Conservation (phyloP, 2,329 filamentous ascomycete genomes). For the Colletotrichum liriopes region DNA sequence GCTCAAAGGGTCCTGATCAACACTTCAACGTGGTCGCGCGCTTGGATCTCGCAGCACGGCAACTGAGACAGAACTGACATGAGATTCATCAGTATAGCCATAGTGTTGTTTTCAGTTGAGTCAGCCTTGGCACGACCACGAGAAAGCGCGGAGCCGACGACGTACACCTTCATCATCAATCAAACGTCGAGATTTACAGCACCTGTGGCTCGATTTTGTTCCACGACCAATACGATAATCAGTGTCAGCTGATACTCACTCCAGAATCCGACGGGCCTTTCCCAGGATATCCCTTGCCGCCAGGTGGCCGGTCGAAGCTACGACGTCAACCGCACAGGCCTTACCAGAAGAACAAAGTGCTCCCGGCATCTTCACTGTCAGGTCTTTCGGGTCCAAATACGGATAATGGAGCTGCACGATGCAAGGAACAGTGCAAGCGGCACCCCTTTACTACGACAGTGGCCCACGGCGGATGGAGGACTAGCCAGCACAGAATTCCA, state of each 20-base stretch:
- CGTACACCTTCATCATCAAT: background rate
- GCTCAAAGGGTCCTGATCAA: constrained; percentile 6
- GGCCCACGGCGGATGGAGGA: background rate
- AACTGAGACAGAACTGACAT: constrained; percentile 24
- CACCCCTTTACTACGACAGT: background rate
- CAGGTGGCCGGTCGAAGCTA: background rate
- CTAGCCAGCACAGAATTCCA: background rate
- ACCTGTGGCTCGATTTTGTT: background rate
- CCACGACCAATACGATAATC: background rate
- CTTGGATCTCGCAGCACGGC: constrained; percentile 32
- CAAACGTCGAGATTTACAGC: background rate
- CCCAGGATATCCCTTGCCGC: background rate
- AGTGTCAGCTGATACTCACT: background rate
- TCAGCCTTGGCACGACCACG: background rate
- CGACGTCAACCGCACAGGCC: background rate
- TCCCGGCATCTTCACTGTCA: background rate
- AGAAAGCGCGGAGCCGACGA: background rate
- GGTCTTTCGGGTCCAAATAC: background rate
- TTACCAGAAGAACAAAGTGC: background rate
- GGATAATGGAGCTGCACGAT: constrained; percentile 16
- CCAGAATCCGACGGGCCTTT: background rate
- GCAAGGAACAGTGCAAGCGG: constrained; percentile 26
- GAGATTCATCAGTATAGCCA: background rate
- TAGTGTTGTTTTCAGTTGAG: background rate
- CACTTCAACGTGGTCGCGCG: constrained; percentile 13